phyloP scores from a whole-genome alignment of 1,284 basidiomycete species.

The Blastosporella zonata region DNA sequence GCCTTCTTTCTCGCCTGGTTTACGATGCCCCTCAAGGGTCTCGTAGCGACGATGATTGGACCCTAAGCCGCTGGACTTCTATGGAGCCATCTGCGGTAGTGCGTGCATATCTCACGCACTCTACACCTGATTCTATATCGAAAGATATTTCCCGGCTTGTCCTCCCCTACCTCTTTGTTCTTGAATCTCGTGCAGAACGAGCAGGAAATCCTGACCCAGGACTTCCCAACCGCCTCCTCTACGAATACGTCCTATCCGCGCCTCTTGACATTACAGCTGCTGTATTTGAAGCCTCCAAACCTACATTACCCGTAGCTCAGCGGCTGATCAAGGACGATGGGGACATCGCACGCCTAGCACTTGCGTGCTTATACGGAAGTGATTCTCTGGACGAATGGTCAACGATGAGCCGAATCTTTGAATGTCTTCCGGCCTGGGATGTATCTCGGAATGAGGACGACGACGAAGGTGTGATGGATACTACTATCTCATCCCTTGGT shows the following conservation, averaged over 20 bases:
- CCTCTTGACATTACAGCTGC: constrained; percentile 68
- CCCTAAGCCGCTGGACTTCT: constrained; percentile 66
- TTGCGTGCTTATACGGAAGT: constrained; percentile 88
- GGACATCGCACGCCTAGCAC: constrained; percentile 79
- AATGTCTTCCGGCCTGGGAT: constrained; percentile 91
- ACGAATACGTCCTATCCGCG: constrained; percentile 72
- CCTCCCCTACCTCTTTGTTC: constrained; percentile 87
- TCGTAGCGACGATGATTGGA: constrained; percentile 57
- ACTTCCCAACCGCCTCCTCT: constrained; percentile 62
- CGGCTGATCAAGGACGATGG: constrained; percentile 80
- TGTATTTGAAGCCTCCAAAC: constrained; percentile 87
- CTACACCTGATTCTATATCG: constrained; percentile 64
- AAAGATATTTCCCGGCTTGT: constrained; percentile 74
- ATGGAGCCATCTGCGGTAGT: constrained; percentile 68
- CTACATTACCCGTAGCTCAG: constrained; percentile 66
- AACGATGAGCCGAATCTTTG: constrained; percentile 87
- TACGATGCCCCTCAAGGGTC: constrained; percentile 68
- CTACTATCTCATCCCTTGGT: constrained; percentile 77
- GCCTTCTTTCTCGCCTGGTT: constrained; percentile 78
- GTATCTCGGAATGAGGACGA: constrained; percentile 52
- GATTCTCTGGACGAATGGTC: constrained; percentile 70
- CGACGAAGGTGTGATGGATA: constrained; percentile 72
- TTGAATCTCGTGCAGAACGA: constrained; percentile 84
- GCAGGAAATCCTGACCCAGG: constrained; percentile 64
- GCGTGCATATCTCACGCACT: constrained; percentile 70